These are phyloP conservation scores for Nicotiana tomentosiformis DNA, from an alignment of 257 asterid genomes.

Conservation along the genomic window DNA sequence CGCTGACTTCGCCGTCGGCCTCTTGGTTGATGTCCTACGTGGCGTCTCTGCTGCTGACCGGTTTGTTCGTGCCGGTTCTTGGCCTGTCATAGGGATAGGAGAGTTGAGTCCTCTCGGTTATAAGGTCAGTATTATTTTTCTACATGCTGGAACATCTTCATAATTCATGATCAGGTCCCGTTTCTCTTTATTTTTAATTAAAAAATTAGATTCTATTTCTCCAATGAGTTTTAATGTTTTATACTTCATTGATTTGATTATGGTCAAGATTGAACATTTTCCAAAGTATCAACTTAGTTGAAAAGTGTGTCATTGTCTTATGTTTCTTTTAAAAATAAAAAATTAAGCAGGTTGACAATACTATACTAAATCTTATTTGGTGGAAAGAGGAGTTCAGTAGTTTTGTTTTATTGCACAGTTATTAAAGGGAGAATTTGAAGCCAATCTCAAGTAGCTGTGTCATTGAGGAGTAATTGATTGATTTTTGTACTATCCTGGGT, in stretches of 20 bases:
- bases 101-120: conserved; percentile 23
- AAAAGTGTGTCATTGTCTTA: neutral
- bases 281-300: neutral
- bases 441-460: neutral
- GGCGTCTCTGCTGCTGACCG: conserved; percentile 47
- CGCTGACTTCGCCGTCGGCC: conserved; percentile 56
- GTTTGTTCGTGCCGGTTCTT: conserved; percentile 46
- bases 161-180: neutral
- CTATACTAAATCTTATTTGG: neutral
- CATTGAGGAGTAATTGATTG: neutral
- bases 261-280: neutral
- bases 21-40: conserved; percentile 54
- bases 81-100: conserved; percentile 29
- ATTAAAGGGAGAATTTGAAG: neutral
- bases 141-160: neutral
- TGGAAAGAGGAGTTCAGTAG: neutral
- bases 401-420: neutral
- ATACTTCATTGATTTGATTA: neutral
- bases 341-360: neutral
- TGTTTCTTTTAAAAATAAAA: neutral
- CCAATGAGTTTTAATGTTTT: neutral
- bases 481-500: neutral
- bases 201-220: neutral
- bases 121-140: conserved; percentile 24
- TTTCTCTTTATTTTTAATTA: neutral